Conservation (phyloP, 2,329 filamentous ascomycete species). For the Neonectria sp. region DNA sequence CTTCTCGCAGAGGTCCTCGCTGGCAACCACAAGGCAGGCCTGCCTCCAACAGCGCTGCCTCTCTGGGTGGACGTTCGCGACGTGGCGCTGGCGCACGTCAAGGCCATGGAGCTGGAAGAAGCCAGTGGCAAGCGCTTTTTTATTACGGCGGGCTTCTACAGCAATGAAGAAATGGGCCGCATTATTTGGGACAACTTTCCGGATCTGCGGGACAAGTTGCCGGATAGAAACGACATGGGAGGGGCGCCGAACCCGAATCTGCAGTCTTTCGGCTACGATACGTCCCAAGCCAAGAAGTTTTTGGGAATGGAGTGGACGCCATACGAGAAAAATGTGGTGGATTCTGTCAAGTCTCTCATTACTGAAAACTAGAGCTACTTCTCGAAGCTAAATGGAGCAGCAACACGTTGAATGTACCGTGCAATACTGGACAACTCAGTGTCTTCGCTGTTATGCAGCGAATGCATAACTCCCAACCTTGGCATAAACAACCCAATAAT, state of each 20-base stretch:
- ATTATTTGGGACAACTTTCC: slow-evolving; percentile 32
- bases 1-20: slow-evolving; percentile 49
- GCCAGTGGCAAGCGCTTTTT: slow-evolving; percentile 49
- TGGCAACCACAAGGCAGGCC: slow-evolving; percentile 43
- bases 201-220: slow-evolving; percentile 11
- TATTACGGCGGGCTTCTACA: slow-evolving; percentile 41
- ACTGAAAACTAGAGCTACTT: not conserved
- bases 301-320: slow-evolving; percentile 20
- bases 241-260: slow-evolving; percentile 7
- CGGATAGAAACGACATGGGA: not conserved
- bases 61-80: slow-evolving; percentile 50
- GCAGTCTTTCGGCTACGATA: slow-evolving; percentile 12
- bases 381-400: too few species aligned
- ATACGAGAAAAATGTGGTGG: slow-evolving; percentile 8
- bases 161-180: slow-evolving; percentile 41
- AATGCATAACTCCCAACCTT: not conserved
- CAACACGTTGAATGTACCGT: too few species aligned
- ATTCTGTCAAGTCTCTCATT: slow-evolving; percentile 16
- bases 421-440: too few species aligned
- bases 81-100: slow-evolving; percentile 46
- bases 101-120: slow-evolving; percentile 40
- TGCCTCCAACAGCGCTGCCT: slow-evolving; percentile 36
- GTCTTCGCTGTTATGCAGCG: not conserved
- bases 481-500: slow-evolving; percentile 22
- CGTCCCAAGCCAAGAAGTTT: slow-evolving; percentile 6